Evolutionary conservation across 352 stramenopile genomes (phyloP).

Genomic region (Phytophthora melonis): DNA sequence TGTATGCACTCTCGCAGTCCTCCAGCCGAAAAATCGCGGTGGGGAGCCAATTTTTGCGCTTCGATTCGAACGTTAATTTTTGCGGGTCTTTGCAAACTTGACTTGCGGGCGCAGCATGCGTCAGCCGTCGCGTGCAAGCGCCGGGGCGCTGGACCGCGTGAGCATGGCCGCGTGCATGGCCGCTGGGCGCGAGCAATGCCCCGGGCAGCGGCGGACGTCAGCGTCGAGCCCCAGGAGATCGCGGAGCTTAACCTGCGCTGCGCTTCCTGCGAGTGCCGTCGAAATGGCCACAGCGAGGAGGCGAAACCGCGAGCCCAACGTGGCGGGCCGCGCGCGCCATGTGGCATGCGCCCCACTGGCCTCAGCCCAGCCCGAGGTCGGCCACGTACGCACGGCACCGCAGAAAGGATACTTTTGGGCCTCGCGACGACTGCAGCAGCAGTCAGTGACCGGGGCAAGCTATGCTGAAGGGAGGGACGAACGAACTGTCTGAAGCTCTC

Average conservation of each 20-base stretch:
- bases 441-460: neutral
- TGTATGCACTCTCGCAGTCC: neutral
- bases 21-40: conserved; percentile 6
- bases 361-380: neutral
- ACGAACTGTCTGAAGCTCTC: conserved; percentile 39
- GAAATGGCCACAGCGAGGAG: conserved; percentile 17
- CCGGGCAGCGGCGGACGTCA: neutral
- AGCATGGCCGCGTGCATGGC: conserved; percentile 5
- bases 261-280: neutral
- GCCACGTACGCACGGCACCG: conserved; percentile 25
- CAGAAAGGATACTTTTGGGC: conserved; percentile 38
- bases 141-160: neutral
- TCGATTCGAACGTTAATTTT: conserved; percentile 27
- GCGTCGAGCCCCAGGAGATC: neutral
- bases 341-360: conserved; percentile 24
- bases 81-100: conserved; percentile 4
- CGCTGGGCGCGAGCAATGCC: conserved; percentile 9
- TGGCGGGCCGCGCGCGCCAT: conserved; percentile 19
- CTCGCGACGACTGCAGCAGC: neutral
- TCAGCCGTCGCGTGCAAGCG: too few relatives aligned
- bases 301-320: conserved; percentile 22
- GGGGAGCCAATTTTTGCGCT: conserved; percentile 11
- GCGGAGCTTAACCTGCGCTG: neutral
- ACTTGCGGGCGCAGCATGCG: neutral
- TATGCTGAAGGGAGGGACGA: neutral